Evolutionary conservation across 2,329 filamentous ascomycete genomes (phyloP), one percentile per base, ranked within the genome.

Genomic region (Penicillium oxalicum): DNA sequence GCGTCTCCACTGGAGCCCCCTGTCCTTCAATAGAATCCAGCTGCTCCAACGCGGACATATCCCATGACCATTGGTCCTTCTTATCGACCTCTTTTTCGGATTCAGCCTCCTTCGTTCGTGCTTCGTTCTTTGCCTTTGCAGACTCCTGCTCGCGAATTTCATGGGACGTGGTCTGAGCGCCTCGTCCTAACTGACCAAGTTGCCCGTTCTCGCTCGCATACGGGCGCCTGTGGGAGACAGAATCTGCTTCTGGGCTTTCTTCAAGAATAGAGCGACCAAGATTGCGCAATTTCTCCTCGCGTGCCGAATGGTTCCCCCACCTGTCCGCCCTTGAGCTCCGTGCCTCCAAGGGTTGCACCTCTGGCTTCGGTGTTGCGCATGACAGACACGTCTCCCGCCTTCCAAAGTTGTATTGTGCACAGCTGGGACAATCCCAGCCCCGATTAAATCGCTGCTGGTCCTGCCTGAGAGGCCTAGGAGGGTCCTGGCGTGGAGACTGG

Each of bases 341-440:
- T 13, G n/a, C 13, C 24, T 28, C 39, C 18, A n/a, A 43, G 7
- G 33, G 18, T 35, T 24, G 24, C 11, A 46, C 40, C 9, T 56
- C 53, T 7, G 64, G 60, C 13, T 58, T 56, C 13, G 57, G 50
- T n/a, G 54, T 54, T 13, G 56, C 51, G 51, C 67, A 70, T 44
- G 51, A 50, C 5, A 61, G 62, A 40, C 67, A 70, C 29, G 45
- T 39, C 7, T 4, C 42, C 36, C 57, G 48, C 26, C 50, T 58
- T 6, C 55, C 58, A 38, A 57, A 61, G 26, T 57, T 60, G 12
- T 18, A 11, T 34, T 51, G 52, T 29, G 49, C 29, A 35, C 64
- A 67, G 9, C 52, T 47, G 2, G 63, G 62, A 44, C 64, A 67
- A 6, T 38, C 49, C 64, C 64, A 66, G 45, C 65, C 54, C n/a